These are phyloP conservation scores for Penicillium arizonense DNA, from an alignment of 495 filamentous ascomycete species.

Conservation along the genomic window DNA sequence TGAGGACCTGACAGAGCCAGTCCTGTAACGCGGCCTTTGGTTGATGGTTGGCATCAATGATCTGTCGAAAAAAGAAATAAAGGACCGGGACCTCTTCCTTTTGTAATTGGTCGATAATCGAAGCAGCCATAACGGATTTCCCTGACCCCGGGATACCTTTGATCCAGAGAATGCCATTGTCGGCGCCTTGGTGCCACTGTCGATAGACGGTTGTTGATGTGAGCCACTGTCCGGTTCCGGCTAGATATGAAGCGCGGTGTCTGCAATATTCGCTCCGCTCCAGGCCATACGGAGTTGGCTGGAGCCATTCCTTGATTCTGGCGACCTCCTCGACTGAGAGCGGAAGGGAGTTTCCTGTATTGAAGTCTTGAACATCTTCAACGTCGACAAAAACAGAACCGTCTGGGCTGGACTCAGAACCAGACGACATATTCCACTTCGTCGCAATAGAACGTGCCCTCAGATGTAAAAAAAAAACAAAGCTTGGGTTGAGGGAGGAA, in stretches of 20 bases:
- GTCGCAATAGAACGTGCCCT: no score
- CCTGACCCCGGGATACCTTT: constrained; percentile 81
- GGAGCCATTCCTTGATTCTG: constrained; percentile 12
- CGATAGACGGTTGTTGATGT: constrained; percentile 13
- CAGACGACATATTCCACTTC: no score
- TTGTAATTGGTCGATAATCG: no score
- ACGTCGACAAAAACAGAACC: constrained; percentile 4
- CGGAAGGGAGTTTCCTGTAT: constrained; percentile 16
- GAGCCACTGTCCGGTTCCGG: constrained; percentile 14
- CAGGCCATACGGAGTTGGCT: constrained; percentile 17
- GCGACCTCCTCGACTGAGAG: constrained; percentile 8
- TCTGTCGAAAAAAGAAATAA: no score
- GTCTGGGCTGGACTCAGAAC: no score
- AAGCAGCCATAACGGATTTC: constrained; percentile 77
- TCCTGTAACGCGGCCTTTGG: no score
- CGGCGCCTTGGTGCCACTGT: constrained; percentile 9
- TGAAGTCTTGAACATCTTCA: constrained; percentile 11
- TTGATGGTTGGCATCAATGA: no score
- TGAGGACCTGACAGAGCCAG: no score
- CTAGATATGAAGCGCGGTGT: constrained; percentile 8
- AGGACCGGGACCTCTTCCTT: no score
- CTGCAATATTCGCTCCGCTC: constrained; percentile 11
- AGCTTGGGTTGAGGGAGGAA: no score
- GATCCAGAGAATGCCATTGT: constrained; percentile 12
- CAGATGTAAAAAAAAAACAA: no score